Evolutionary conservation across 352 stramenopile species (phyloP).

Genomic region (Blastocystis sp.): DNA sequence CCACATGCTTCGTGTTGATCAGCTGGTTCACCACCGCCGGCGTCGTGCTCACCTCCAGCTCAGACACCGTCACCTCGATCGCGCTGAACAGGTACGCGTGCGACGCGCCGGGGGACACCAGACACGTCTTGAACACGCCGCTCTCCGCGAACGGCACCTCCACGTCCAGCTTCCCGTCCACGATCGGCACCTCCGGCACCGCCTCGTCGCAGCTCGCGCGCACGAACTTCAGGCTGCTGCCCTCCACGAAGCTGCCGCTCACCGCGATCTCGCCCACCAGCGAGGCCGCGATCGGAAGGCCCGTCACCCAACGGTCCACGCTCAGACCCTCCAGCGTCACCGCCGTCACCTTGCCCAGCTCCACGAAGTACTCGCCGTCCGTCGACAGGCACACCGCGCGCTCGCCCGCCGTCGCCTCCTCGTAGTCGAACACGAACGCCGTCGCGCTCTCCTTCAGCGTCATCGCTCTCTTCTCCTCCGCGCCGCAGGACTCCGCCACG

Average conservation of each 20-base stretch:
- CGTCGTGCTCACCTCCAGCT: neutral
- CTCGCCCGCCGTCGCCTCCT: neutral
- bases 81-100: conserved; percentile 23
- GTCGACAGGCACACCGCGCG: conserved; percentile 14
- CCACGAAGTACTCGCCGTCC: conserved; percentile 12
- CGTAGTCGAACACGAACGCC: conserved; percentile 18
- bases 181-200: neutral
- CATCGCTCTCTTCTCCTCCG: conserved; percentile 14
- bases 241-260: neutral
- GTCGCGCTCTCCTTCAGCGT: neutral
- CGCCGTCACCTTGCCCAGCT: neutral
- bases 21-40: neutral
- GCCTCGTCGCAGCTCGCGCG: conserved; percentile 29
- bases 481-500: neutral
- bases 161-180: neutral
- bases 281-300: conserved; percentile 2
- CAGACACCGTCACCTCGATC: conserved; percentile 1
- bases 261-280: conserved; percentile 8
- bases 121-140: conserved; percentile 33
- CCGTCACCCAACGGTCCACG: neutral
- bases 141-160: conserved; percentile 34
- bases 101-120: conserved; percentile 46
- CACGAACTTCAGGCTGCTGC: conserved; percentile 51
- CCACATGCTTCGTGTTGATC: conserved; percentile 2
- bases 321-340: neutral